Evolutionary conservation across 768 basidiomycete species (phyloP).

Genomic region (Pseudohyphozyma bogoriensis): DNA sequence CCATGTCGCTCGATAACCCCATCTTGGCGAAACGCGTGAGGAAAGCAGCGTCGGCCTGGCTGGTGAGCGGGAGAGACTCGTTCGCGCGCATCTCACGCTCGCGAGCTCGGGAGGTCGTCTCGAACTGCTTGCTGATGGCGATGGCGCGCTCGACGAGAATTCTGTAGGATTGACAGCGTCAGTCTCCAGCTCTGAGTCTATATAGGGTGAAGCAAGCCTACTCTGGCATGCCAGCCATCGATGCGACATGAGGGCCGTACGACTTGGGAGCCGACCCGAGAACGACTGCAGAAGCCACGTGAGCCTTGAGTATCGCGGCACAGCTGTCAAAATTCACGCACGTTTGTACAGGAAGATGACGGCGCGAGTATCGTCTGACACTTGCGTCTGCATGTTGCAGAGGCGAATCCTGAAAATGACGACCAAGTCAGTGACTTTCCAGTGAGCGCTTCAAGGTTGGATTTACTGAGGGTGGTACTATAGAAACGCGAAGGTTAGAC

Average conservation of each 20-base stretch:
- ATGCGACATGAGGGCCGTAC: slow-evolving; percentile 90
- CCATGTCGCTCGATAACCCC: slow-evolving; percentile 2
- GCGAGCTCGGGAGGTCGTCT: slow-evolving; percentile 59
- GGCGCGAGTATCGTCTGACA: slow-evolving; percentile 84
- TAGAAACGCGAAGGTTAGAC: background rate
- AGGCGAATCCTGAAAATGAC: slow-evolving; percentile 86
- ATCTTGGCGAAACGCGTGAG: slow-evolving; percentile 45
- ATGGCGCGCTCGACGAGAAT: slow-evolving; percentile 82
- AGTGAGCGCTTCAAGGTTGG: background rate
- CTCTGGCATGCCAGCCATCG: slow-evolving; percentile 72
- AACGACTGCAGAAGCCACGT: background rate
- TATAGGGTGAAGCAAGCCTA: background rate
- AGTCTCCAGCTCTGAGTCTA: too few relatives aligned
- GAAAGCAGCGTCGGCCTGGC: slow-evolving; percentile 80
- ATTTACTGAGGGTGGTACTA: slow-evolving; percentile 30
- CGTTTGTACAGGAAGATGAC: slow-evolving; percentile 85
- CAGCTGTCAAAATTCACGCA: slow-evolving; percentile 42
- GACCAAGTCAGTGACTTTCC: slow-evolving; percentile 26
- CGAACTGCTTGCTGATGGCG: slow-evolving; percentile 76
- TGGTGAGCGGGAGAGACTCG: slow-evolving; percentile 59
- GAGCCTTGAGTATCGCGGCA: too few relatives aligned
- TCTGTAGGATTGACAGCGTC: background rate
- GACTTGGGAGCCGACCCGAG: slow-evolving; percentile 77
- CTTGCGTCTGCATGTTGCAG: slow-evolving; percentile 91
- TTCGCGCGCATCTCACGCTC: slow-evolving; percentile 44